A percentile compares a stretch with the other conserved stretches of the same genome.
Conservation (phyloP, 805 yeast genomes). For the Grigorovia transvaalensis region DNA sequence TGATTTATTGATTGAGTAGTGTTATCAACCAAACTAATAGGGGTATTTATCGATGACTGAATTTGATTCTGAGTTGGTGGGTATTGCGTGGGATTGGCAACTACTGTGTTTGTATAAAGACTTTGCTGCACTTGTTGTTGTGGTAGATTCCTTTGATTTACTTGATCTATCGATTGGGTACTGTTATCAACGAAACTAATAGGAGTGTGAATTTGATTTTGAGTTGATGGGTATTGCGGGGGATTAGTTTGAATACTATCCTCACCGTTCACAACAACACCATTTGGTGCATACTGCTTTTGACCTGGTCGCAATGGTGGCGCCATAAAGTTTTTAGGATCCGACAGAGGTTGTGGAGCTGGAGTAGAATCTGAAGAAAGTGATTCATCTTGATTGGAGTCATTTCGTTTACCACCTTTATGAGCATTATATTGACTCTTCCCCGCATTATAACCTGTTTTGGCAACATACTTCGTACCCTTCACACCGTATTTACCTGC, state of each 20-base stretch:
- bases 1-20: neutral
- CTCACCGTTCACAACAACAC: slow-evolving; percentile 6
- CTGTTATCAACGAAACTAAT: no score
- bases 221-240: slow-evolving; percentile 4
- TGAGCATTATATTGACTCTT: slow-evolving; percentile 25
- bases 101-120: no score
- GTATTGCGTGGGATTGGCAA: slow-evolving; percentile 2
- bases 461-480: slow-evolving; percentile 33
- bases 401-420: slow-evolving; percentile 1
- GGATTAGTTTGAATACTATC: neutral
- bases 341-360: slow-evolving; percentile 5
- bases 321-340: slow-evolving; percentile 26
- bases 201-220: slow-evolving; percentile 1
- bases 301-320: slow-evolving; percentile 34
- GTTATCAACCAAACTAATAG: neutral
- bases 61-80: no score
- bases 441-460: slow-evolving; percentile 33
- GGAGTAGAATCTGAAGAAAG: slow-evolving; percentile 8
- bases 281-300: slow-evolving; percentile 22
- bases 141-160: slow-evolving; percentile 6
- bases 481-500: slow-evolving; percentile 31
- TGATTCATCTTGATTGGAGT: slow-evolving; percentile 2
- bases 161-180: no score
- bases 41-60: no score
- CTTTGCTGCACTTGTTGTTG: slow-evolving; percentile 4